A percentile compares a stretch with the other conserved stretches of the same genome.
Conservation (phyloP, 208 protist genomes). For the Wallacemonas sp. region DNA sequence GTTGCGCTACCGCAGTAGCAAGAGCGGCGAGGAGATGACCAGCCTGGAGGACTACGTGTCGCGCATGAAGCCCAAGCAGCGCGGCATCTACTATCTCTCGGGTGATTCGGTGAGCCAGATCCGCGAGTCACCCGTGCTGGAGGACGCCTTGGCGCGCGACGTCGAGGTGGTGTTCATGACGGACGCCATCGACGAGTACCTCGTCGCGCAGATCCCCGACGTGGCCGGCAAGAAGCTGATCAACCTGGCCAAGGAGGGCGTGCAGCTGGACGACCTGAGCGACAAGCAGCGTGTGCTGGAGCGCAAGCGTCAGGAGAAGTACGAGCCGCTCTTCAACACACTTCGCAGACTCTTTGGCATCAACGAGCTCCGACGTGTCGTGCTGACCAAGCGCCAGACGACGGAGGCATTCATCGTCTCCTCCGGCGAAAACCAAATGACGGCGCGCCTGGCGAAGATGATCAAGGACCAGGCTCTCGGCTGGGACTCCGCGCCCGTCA, state of each 20-base stretch:
- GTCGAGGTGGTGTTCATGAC: constrained; percentile 95
- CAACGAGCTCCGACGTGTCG: constrained; percentile 85
- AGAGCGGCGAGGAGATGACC: constrained; percentile 68
- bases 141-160: constrained; percentile 79
- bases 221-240: constrained; percentile 96
- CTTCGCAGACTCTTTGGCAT: constrained; percentile 81
- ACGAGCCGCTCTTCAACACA: constrained; percentile 78
- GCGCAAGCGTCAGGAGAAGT: constrained; percentile 92
- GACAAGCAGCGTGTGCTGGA: constrained; percentile 91
- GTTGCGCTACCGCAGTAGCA: constrained; percentile 93
- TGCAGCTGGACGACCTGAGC: constrained; percentile 92
- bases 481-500: constrained; percentile 32
- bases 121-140: constrained; percentile 78
- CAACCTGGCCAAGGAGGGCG: constrained; percentile 96
- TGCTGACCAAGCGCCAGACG: constrained; percentile 93
- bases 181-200: constrained; percentile 99
- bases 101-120: constrained; percentile 82
- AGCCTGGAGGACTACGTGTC: constrained; percentile 92
- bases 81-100: constrained; percentile 94
- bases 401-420: constrained; percentile 95
- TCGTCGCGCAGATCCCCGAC: constrained; percentile 91
- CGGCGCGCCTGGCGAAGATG: constrained; percentile 97
- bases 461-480: constrained; percentile 95
- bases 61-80: constrained; percentile 95
- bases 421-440: constrained; percentile 92